Base-by-base conservation (phyloP, 225 moss, liverwort and hornwort genomes). In the Physcomitrium patens region DNA sequence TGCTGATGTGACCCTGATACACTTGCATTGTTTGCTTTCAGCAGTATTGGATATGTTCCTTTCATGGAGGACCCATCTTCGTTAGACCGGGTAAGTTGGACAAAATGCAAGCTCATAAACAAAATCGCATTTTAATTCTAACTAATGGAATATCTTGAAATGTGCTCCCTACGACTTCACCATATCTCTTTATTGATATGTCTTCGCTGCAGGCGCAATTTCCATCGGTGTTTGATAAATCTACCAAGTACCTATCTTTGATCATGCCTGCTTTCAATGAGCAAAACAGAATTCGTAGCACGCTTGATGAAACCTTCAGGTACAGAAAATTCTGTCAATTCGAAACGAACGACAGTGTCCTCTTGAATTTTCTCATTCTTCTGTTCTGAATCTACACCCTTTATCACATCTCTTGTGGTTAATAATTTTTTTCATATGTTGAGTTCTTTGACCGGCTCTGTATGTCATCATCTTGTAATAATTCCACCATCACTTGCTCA, bases 191-290 rank as follows among this genome's bases (percentile, higher is more conserved):
- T 69, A 8, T 61, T 60, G 27, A 23, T 18, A 37, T 60, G 14
- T 37, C 44, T 78, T 31, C 8, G 7, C 45, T 84, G 61, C 83
- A 90, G 93, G 89, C 91, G 56, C 91, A 63, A 31, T 90, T 95
- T 60, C 99, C 99, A 23, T 99, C 99, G 8, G 69, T 93, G 59
- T 99, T 89, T 79, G 93, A 77, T 56, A 89, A 91, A 71, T 77
- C 95, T 31, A 91, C 87, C 75, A 99, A 99, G 72, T 92, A 99
- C 68, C 55, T 95, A 14, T 99, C 99, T 6, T 76, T 99, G 76
- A 87, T 99, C 20, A 91, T 99, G 79, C 99, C 99, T 56, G 93
- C 99, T 51, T 99, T 83, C 3, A 99, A 99, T 46, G 99, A 99
- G 80, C 86, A 93, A 77, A 86, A 86, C 72, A 91, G 99, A 70